Percentiles rank a stretch among this genome's conserved stretches.
phyloP scores from a whole-genome alignment of 345 rosid species.

The Ceriops tagal region DNA sequence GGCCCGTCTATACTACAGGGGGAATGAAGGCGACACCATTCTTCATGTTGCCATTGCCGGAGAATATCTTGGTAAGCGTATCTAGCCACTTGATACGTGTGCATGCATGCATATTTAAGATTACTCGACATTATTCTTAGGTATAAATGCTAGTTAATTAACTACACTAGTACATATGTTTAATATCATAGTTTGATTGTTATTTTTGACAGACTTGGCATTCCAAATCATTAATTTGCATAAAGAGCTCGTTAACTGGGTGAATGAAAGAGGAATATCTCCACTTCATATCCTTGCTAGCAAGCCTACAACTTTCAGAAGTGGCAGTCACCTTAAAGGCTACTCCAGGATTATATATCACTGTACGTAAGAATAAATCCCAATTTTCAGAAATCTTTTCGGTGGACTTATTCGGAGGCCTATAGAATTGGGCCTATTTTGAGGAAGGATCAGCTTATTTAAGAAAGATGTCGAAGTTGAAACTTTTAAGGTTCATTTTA shows the following conservation, averaged over 20 bases:
- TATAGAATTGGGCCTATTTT: background rate
- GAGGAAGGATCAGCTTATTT: background rate
- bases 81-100: background rate
- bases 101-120: background rate
- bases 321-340: slow-evolving; percentile 32
- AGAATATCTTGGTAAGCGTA: slow-evolving; percentile 21
- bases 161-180: background rate
- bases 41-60: slow-evolving; percentile 30
- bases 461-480: too few species aligned
- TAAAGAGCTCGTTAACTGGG: slow-evolving; percentile 17
- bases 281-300: slow-evolving; percentile 49
- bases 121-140: too few species aligned
- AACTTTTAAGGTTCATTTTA: too few species aligned
- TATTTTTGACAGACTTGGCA: slow-evolving; percentile 38
- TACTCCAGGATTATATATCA: slow-evolving; percentile 26
- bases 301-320: slow-evolving; percentile 38
- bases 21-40: slow-evolving; percentile 21
- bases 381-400: background rate
- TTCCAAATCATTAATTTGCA: slow-evolving; percentile 37
- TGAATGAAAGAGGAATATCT: slow-evolving; percentile 28
- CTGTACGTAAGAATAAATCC: slow-evolving; percentile 21
- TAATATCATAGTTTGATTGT: background rate
- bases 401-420: too few species aligned
- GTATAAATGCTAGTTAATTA: too few species aligned
- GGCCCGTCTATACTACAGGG: background rate